Base-by-base conservation (phyloP, 495 filamentous ascomycete genomes). In the Aspergillus biplanus region DNA sequence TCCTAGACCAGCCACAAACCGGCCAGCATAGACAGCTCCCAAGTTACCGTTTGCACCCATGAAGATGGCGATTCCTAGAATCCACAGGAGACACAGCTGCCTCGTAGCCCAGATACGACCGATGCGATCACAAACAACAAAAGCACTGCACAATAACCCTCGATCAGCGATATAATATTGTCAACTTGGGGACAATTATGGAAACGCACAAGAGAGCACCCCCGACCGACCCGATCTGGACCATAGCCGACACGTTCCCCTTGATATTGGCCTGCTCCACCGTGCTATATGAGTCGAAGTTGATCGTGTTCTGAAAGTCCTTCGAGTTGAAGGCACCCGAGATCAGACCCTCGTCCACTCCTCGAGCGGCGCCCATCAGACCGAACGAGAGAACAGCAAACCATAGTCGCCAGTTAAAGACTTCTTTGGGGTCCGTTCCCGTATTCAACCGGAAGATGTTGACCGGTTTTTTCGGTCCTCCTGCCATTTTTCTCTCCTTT, bases 331-430 rank as follows among this genome's bases (percentile, higher is more conserved):
- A 86, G 18, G 87, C 86, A 6, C 79, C 88, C 7, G 83, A 85
- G 68, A 90, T 91, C 48, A 91, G 76, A 35, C 88, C 89, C 70
- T 92, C 89, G 65, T 92, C 89, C n/a, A 92, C 69, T 62, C 79
- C 79, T 7, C 79, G 72, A 15, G 89, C 89, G 32, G 89, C 88
- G 56, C 88, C 88, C 73, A 90, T 85, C 11, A 90, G 83, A 32
- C 86, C 87, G 50, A 90, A 89, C 0, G 86, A 87, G 63, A 87
- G 33, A 31, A 90, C 87, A 16, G 87, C 84, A 62, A 89, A 85
- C 83, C 84, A 87, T 67, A 90, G 73, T 34, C 82, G 72, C 85
- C 85, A 87, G 68, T 90, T 90, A 73, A 88, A 85, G 56, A 85
- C 71, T 52, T 84, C 74, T 47, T 81, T 81, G 4, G 87, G 86